Conservation (phyloP, 1,284 basidiomycete genomes). For the Fomes fomentarius region DNA sequence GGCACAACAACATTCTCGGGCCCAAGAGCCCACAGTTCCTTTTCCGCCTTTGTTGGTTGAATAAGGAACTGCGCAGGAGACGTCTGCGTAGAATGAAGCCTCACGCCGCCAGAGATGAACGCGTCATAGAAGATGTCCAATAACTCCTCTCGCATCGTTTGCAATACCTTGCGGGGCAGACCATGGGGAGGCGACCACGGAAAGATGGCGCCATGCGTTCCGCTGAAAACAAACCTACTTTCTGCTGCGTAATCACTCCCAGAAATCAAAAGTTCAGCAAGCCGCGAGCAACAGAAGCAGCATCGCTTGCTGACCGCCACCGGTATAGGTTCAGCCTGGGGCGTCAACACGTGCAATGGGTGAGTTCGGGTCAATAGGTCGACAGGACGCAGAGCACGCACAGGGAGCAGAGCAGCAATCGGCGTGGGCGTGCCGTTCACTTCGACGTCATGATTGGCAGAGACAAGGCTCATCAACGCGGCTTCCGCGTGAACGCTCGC, state of each 20-base stretch:
- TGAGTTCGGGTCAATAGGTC: background rate
- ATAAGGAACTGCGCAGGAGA: background rate
- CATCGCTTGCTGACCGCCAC: background rate
- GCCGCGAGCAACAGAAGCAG: conserved; percentile 1
- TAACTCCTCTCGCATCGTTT: background rate
- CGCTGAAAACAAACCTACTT: background rate
- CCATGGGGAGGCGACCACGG: background rate
- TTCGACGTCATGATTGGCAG: background rate
- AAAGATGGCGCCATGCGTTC: background rate
- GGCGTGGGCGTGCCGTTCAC: background rate
- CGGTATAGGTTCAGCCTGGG: background rate
- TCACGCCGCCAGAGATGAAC: background rate
- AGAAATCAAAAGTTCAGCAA: background rate
- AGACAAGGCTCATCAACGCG: background rate
- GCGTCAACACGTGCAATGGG: background rate
- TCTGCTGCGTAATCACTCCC: background rate
- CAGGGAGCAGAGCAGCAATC: background rate
- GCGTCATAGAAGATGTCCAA: background rate
- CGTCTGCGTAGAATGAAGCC: background rate
- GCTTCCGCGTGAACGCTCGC: background rate
- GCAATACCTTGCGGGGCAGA: background rate
- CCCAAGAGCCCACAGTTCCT: no score
- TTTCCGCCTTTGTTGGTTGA: no score
- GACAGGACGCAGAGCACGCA: background rate
- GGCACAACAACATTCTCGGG: no score